Base-by-base conservation (phyloP, 2,329 filamentous ascomycete genomes). In the Colletotrichum sp. region DNA sequence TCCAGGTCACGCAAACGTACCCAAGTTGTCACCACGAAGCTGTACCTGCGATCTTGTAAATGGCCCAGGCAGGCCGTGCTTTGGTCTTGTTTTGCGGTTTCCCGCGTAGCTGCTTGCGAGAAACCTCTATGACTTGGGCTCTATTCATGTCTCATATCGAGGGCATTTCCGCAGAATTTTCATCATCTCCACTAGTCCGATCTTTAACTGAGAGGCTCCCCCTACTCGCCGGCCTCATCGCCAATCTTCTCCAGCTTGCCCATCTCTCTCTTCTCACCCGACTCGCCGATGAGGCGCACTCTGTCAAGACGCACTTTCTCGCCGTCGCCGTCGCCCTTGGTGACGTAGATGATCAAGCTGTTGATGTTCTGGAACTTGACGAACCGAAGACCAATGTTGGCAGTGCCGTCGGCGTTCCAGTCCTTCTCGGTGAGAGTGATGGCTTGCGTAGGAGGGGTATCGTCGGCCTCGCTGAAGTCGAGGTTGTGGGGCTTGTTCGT, bases 341-440 rank as follows among this genome's bases (percentile, higher is more conserved):
- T 94, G 39, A 99, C 93, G 84, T 98, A 99, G 13, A 99, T 80
- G 21, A 98, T 94, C 80, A 99, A 83, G 77, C 93, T 97, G 75
- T 92, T 94, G 70, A 98, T 94, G 82, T 96, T 98, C 87, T 99
- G 97, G 89, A 99, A 99, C 87, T 98, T 98, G 86, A 99, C 97
- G 82, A 96, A 98, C 16, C 96, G 94, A 80, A 99, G 87, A 60
- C 90, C 86, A 70, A 96, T 86, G 80, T 89, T 94, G 16, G 92
- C 94, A 10, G 95, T 96, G 68, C 93, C 94, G 16, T 95, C 92
- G 60, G 90, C 88, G 84, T 96, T 95, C 96, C 97, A 99, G 82
- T 98, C 95, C 68, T 90, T 89, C 61, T 93, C 88, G 77, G 90
- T 89, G 59, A 99, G 89, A 80, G 93, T 93, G 75, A 98, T 92